phyloP scores from a whole-genome alignment of 345 rosid genomes.

The Syzygium grande region DNA sequence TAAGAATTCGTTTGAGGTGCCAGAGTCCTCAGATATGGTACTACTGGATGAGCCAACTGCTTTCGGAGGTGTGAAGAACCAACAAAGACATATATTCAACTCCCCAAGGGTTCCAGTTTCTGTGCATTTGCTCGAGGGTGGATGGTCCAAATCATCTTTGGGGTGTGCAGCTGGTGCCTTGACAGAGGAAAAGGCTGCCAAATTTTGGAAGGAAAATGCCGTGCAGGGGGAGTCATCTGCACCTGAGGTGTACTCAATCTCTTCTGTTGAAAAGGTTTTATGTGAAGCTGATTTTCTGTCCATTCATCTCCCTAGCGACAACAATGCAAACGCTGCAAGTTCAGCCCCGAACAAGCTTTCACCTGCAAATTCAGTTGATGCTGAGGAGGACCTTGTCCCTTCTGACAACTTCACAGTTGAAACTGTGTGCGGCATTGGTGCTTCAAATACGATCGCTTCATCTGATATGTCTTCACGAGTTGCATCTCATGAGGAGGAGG shows the following conservation, averaged over 20 bases:
- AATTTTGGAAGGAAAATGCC: neutral
- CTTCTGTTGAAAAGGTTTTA: neutral
- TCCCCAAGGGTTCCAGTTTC: neutral
- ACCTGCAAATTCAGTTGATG: neutral
- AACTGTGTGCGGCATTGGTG: neutral
- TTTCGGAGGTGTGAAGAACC: neutral
- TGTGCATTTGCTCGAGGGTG: neutral
- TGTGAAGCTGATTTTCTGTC: neutral
- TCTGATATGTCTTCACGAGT: neutral
- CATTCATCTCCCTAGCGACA: neutral
- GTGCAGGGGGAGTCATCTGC: neutral
- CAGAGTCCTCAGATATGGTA: neutral
- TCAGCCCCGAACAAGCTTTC: neutral
- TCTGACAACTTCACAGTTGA: neutral
- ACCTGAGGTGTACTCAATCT: neutral
- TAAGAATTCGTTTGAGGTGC: neutral
- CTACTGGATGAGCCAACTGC: neutral
- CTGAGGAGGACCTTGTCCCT: neutral
- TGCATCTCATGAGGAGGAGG: neutral
- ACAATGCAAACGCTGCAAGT: neutral
- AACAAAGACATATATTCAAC: neutral
- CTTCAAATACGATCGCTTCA: neutral
- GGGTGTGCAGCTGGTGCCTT: neutral
- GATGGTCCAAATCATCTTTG: neutral
- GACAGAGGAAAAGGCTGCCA: neutral